Evolutionary conservation across 352 stramenopile genomes (phyloP).

Genomic region (Phytophthora quininea): DNA sequence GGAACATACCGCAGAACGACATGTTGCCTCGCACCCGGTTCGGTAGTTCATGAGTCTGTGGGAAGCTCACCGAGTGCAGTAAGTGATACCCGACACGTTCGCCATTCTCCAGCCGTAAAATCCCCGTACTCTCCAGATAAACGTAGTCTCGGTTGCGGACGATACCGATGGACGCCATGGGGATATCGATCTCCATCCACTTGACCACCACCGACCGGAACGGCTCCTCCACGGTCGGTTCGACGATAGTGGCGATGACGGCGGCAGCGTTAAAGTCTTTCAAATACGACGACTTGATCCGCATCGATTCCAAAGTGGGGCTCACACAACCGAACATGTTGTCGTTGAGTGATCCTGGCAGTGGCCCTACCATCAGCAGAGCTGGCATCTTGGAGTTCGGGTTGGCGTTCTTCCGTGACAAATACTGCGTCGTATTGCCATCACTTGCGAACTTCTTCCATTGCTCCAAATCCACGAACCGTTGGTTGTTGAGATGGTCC

Average conservation of each 20-base stretch:
- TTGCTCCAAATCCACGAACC: constrained; percentile 1
- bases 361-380: constrained; percentile 28
- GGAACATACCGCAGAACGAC: constrained; percentile 43
- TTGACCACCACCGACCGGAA: constrained; percentile 39
- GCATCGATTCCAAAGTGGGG: constrained; percentile 29
- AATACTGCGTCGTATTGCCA: constrained; percentile 8
- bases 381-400: constrained; percentile 19
- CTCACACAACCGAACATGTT: constrained; percentile 40
- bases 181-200: constrained; percentile 34
- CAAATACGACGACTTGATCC: constrained; percentile 22
- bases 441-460: constrained; percentile 22
- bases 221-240: constrained; percentile 40
- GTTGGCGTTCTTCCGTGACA: constrained; percentile 14
- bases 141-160: constrained; percentile 26
- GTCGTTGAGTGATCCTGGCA: constrained; percentile 32
- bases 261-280: constrained; percentile 36
- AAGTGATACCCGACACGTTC: constrained; percentile 27
- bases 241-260: constrained; percentile 41
- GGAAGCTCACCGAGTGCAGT: constrained; percentile 26
- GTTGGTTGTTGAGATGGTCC: constrained; percentile 12
- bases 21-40: constrained; percentile 40
- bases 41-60: constrained; percentile 15
- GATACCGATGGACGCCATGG: constrained; percentile 9
- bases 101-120: constrained; percentile 4
- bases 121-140: constrained; percentile 23